Base-by-base conservation (phyloP, 805 yeast species). In the Zygosaccharomyces rouxii region DNA sequence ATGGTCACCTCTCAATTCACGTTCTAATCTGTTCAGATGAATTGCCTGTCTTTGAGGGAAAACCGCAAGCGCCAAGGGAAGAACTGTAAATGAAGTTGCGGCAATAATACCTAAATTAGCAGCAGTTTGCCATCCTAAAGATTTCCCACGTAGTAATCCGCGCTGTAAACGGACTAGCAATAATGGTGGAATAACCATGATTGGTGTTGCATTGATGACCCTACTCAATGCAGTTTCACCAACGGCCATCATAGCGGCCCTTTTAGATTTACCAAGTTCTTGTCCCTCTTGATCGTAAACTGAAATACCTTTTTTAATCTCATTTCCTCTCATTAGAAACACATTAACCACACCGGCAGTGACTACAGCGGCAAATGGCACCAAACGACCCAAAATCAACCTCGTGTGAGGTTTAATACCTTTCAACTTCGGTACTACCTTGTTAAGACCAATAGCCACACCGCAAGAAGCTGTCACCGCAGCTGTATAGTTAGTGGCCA, bases 361-460 rank as follows among this genome's bases (percentile, higher is more conserved):
- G 0, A 90, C 97, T 30, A 94, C 99, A 1, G 99, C 99, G 0
- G 98, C 98, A 72, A 94, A 94, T 5, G 99, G 99, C 10, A 94
- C 96, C 49, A 94, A 75, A 56, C 99, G 83, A 37, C 90, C 84
- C 48, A 94, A 69, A 26, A 90, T 75, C 57, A 84, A 70, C 62
- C 75, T 81, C 2, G 97, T 80, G 50, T 73, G 72, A 1, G 95
- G 82, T n/a, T 78, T 67, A n/a, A 94, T 63, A 29, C 76, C 73
- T 57, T 78, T 85, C 60, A 94, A 72, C 54, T 84, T 78, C 16
- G 98, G 98, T n/a, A 94, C 97, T 26, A 89, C 62, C 19, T 95
- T 79, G 58, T 92, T 90, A 50, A 94, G 78, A 7, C 99, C 99
- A 21, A 94, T 71, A 0, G 99, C 99, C 4, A 94, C 98, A 55